A percentile compares a stretch with the other conserved stretches of the same genome.
Conservation (phyloP, 2,329 filamentous ascomycete genomes). For the Leptographium flavum region DNA sequence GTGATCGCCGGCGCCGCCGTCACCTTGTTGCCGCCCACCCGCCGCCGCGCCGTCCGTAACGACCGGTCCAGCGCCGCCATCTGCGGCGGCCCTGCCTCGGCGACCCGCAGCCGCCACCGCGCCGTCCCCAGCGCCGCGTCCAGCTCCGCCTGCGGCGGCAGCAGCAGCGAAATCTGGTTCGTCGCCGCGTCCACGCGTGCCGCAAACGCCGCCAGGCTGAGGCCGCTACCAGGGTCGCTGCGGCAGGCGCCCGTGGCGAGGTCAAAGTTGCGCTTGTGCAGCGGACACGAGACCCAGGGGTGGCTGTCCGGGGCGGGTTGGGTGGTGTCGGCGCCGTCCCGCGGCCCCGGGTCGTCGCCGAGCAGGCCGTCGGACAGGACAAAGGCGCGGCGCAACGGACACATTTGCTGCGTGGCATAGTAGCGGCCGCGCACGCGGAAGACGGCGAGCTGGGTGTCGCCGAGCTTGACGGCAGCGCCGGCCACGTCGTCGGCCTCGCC, state of each 20-base stretch:
- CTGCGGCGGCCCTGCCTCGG: constrained; percentile 32
- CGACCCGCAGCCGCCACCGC: constrained; percentile 65
- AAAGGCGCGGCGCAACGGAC: constrained; percentile 81
- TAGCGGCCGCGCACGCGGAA: constrained; percentile 71
- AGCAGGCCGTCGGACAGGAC: constrained; percentile 77
- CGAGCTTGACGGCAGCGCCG: constrained; percentile 65
- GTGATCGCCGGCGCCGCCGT: constrained; percentile 21
- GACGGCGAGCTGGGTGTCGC: constrained; percentile 77
- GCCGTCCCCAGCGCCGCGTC: constrained; percentile 65
- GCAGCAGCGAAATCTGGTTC: constrained; percentile 51
- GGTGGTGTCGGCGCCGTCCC: constrained; percentile 17
- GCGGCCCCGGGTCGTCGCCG: constrained; percentile 49
- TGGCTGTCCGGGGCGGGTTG: constrained; percentile 16
- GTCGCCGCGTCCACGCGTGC: constrained; percentile 29
- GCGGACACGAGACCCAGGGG: constrained; percentile 77
- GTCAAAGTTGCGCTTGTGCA: constrained; percentile 83
- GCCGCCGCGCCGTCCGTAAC: constrained; percentile 18
- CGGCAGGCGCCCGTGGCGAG: constrained; percentile 58
- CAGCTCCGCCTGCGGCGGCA: constrained; percentile 69
- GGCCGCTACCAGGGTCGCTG: constrained; percentile 45
- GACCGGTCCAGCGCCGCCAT: constrained; percentile 31
- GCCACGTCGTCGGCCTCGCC: constrained; percentile 41
- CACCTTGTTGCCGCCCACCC: constrained; percentile 22
- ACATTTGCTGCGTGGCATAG: constrained; percentile 89
- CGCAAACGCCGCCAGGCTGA: constrained; percentile 73